Percentiles rank a stretch among this genome's conserved stretches.
These are phyloP conservation scores for Amanita polypyramis DNA, from an alignment of 768 basidiomycete species.

Conservation along the genomic window DNA sequence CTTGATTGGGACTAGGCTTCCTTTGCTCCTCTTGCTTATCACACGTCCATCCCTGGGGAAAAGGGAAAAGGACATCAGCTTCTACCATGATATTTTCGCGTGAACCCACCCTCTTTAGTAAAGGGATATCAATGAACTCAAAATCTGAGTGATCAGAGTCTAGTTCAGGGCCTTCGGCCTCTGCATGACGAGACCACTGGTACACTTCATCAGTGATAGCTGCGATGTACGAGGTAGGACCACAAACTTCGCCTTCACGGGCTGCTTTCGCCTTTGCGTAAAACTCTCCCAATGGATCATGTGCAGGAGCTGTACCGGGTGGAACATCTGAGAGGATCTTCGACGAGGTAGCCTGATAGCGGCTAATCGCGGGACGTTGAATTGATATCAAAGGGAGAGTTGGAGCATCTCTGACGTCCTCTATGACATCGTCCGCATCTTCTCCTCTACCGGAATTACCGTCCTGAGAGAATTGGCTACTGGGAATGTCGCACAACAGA, in stretches of 20 bases:
- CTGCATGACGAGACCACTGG: slow-evolving; percentile 24
- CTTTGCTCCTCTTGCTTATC: slow-evolving; percentile 34
- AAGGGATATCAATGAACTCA: slow-evolving; percentile 13
- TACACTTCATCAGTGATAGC: background rate
- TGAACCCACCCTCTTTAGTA: slow-evolving; percentile 11
- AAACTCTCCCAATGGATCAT: slow-evolving; percentile 57
- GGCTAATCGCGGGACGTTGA: slow-evolving; percentile 1
- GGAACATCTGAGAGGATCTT: background rate
- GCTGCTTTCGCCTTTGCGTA: slow-evolving; percentile 48
- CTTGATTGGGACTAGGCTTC: slow-evolving; percentile 48
- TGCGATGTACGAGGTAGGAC: slow-evolving; percentile 2
- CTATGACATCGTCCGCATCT: slow-evolving; percentile 13
- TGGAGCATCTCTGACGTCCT: slow-evolving; percentile 4
- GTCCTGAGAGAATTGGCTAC: slow-evolving; percentile 28
- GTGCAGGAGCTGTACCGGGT: background rate
- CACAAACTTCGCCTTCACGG: slow-evolving; percentile 30
- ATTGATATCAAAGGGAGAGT: slow-evolving; percentile 9
- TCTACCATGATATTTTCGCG: background rate
- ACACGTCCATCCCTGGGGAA: slow-evolving; percentile 51
- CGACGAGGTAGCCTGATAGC: background rate
- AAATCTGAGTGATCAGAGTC: slow-evolving; percentile 10
- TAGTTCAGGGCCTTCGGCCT: background rate
- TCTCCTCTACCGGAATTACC: slow-evolving; percentile 6
- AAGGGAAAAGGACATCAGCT: background rate
- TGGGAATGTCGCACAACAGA: slow-evolving; percentile 4